Conservation (phyloP, 1,284 basidiomycete genomes). For the Moniliella sp. region DNA sequence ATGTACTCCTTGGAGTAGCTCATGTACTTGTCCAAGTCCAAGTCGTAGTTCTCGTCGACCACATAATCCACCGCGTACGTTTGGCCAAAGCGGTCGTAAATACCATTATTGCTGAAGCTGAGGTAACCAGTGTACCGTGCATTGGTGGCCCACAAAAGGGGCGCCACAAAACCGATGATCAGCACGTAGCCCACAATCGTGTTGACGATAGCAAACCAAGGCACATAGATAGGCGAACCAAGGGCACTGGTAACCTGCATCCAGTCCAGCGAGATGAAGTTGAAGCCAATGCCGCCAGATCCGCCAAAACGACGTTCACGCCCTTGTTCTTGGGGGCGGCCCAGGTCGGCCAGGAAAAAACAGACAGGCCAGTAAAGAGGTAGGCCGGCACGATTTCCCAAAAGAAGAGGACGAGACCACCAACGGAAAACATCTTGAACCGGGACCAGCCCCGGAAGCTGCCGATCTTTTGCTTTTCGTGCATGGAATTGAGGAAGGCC, state of each 20-base stretch:
- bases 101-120: not conserved
- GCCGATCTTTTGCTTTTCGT: no score
- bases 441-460: no score
- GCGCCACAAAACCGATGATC: slow-evolving; percentile 75
- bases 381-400: slow-evolving; percentile 25
- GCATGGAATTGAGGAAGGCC: slow-evolving; percentile 78
- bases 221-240: slow-evolving; percentile 69
- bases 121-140: slow-evolving; percentile 35
- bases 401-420: slow-evolving; percentile 8
- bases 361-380: slow-evolving; percentile 16
- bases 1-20: slow-evolving; percentile 70
- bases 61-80: not conserved
- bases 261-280: slow-evolving; percentile 85
- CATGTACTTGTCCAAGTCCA: slow-evolving; percentile 55
- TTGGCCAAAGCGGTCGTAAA: not conserved
- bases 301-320: slow-evolving; percentile 25
- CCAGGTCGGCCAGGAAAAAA: slow-evolving; percentile 22
- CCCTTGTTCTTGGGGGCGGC: slow-evolving; percentile 20
- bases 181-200: slow-evolving; percentile 65
- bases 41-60: slow-evolving; percentile 20
- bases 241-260: slow-evolving; percentile 70
- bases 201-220: slow-evolving; percentile 93
- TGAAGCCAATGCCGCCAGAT: slow-evolving; percentile 48
- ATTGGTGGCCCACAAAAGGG: slow-evolving; percentile 75
- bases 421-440: slow-evolving; percentile 14